Conservation (phyloP, 2,329 filamentous ascomycete genomes). For the Aotearoamyces nothofagi region DNA sequence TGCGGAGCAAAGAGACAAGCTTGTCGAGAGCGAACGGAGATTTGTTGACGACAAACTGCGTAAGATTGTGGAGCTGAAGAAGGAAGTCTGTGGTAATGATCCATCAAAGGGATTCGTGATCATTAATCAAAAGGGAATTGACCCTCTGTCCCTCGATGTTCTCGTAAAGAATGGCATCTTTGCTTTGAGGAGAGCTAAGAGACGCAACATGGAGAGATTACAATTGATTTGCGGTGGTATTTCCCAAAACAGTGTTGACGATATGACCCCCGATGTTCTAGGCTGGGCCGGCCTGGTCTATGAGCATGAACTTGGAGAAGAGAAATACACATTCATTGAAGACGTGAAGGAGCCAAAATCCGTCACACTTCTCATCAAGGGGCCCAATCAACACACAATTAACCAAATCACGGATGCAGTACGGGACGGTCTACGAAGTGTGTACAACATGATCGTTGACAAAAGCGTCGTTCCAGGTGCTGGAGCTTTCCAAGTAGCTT, state of each 20-base stretch:
- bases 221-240: slow-evolving; percentile 86
- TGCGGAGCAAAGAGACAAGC: slow-evolving; percentile 91
- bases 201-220: slow-evolving; percentile 96
- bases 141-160: slow-evolving; percentile 88
- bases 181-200: slow-evolving; percentile 84
- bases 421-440: slow-evolving; percentile 82
- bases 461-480: slow-evolving; percentile 86
- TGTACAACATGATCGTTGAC: slow-evolving; percentile 99
- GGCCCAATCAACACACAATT: slow-evolving; percentile 92
- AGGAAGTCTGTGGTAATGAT: slow-evolving; percentile 88
- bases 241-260: slow-evolving; percentile 93
- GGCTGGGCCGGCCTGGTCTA: slow-evolving; percentile 96
- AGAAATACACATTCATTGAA: slow-evolving; percentile 98
- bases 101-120: slow-evolving; percentile 92
- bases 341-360: slow-evolving; percentile 98
- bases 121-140: slow-evolving; percentile 98
- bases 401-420: slow-evolving; percentile 94
- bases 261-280: slow-evolving; percentile 72
- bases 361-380: slow-evolving; percentile 94
- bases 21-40: slow-evolving; percentile 90
- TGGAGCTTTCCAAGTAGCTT: slow-evolving; percentile 92
- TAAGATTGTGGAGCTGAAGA: slow-evolving; percentile 97
- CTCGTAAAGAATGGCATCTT: slow-evolving; percentile 97
- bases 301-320: slow-evolving; percentile 92
- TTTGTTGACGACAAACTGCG: slow-evolving; percentile 94